Evolutionary conservation across 108 stramenopile genomes (phyloP), one percentile per base, ranked within the genome.

Genomic region (Nitzschia sp.): DNA sequence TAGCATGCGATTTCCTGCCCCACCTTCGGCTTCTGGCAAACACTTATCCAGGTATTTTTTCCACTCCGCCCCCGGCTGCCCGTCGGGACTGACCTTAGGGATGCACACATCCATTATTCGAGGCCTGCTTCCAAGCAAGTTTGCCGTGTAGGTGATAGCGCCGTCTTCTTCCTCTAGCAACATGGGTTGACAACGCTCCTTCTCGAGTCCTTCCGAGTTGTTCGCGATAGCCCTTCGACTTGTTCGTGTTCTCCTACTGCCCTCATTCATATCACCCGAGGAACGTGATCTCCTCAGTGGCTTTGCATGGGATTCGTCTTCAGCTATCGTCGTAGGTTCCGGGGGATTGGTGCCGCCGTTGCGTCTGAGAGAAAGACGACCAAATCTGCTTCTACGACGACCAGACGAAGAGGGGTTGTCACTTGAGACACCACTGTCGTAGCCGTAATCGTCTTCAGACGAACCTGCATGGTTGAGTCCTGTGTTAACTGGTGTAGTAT

Each of bases 81-180:
- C 86, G 66, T 85, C 82, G 30, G 74, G 54, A 29, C 61, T 48
- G 21, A 94, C 59, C 53, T 80, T 88, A 19, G 93, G 93, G 61
- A 94, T 84, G 54, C 90, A 90, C n/a, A 94, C 93, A 67, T 94
- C 90, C 93, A 94, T 91, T 0, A 91, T 91, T 31, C 93, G 81
- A 3, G 93, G 93, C 54, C 93, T 77, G 71, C 89, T 91, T 17
- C 93, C 93, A 9, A 94, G 54, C 31, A 94, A 65, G 48, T 94
- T 94, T 23, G 93, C 93, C 2, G 93, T 90, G 76, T 94, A 94
- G 0, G 90, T 90, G 29, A 94, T 91, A 11, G 80, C 88, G 2
- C 88, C 93, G 57, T 74, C 74, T 60, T 94, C 93, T 56, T 80
- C 82, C 79, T 94, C 93, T 2, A 48, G 64, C 3, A 69, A 53